phyloP scores from a whole-genome alignment of 257 asterid species.

The Solanum ahanhuiri region DNA sequence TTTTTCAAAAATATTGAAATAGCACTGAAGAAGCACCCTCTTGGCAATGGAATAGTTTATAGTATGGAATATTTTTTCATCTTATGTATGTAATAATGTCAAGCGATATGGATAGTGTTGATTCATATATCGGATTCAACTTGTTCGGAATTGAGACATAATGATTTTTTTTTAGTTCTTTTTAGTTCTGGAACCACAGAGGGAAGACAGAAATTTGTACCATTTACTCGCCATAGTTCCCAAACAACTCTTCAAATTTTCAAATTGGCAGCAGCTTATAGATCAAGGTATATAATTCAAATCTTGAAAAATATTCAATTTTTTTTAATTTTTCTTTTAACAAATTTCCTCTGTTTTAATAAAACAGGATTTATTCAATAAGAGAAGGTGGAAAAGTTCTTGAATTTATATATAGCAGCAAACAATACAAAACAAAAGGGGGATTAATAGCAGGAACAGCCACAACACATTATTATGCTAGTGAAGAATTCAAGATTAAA shows the following conservation, averaged over 20 bases:
- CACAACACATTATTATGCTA: constrained; percentile 59
- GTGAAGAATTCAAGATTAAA: constrained; percentile 62
- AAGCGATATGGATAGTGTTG: background rate
- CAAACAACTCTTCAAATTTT: constrained; percentile 54
- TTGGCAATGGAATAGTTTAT: background rate
- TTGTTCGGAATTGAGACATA: background rate
- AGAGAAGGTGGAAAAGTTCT: constrained; percentile 53
- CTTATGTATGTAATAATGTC: background rate
- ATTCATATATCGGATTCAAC: background rate
- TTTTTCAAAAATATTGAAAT: too few relatives aligned
- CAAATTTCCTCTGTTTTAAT: background rate
- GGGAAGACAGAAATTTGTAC: constrained; percentile 66
- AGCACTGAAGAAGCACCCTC: background rate
- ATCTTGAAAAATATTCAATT: background rate
- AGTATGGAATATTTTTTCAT: background rate
- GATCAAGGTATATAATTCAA: constrained; percentile 45
- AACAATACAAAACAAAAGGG: constrained; percentile 41
- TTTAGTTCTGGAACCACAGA: constrained; percentile 78
- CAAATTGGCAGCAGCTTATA: constrained; percentile 76
- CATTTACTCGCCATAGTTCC: constrained; percentile 61
- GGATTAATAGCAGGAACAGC: constrained; percentile 58
- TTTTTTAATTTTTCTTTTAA: background rate
- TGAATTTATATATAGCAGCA: constrained; percentile 73
- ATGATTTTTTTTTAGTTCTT: background rate
- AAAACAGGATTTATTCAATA: constrained; percentile 47